A percentile compares a stretch with the other conserved stretches of the same genome.
Conservation (phyloP, 2,329 filamentous ascomycete genomes). For the Penicillium expansum region DNA sequence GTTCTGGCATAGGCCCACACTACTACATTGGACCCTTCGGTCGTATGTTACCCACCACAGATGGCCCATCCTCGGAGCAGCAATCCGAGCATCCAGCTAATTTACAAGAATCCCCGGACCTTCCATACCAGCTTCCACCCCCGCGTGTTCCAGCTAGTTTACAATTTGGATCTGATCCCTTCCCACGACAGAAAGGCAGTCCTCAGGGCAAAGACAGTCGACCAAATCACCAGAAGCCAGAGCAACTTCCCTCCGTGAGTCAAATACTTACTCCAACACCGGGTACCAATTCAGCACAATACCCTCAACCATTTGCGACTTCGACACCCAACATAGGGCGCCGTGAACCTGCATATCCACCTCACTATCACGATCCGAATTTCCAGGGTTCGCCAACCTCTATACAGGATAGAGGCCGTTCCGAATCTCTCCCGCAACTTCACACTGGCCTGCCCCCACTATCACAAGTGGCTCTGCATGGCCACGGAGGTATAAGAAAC, state of each 20-base stretch:
- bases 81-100: constrained; percentile 31
- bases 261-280: constrained; percentile 39
- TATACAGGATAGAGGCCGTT: constrained; percentile 18
- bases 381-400: constrained; percentile 14
- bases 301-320: constrained; percentile 24
- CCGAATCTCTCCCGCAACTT: constrained; percentile 21
- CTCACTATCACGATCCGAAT: constrained; percentile 22
- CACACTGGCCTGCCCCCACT: constrained; percentile 31
- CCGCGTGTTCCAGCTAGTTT: constrained; percentile 34
- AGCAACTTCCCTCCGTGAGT: constrained; percentile 41
- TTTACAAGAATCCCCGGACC: constrained; percentile 30
- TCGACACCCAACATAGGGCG: constrained; percentile 16
- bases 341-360: constrained; percentile 18
- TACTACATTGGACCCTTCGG: constrained; percentile 42
- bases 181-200: constrained; percentile 27
- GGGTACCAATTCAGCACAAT: constrained; percentile 30
- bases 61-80: constrained; percentile 27
- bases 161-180: constrained; percentile 37
- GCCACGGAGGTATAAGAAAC: constrained; percentile 20
- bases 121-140: constrained; percentile 42
- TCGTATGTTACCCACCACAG: constrained; percentile 37
- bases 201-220: constrained; percentile 13
- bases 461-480: constrained; percentile 30
- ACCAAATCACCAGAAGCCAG: constrained; percentile 15
- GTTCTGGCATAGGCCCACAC: constrained; percentile 4